These are phyloP conservation scores for Talaromyces albobiverticillius DNA, from an alignment of 2,329 filamentous ascomycete genomes.

Conservation along the genomic window DNA sequence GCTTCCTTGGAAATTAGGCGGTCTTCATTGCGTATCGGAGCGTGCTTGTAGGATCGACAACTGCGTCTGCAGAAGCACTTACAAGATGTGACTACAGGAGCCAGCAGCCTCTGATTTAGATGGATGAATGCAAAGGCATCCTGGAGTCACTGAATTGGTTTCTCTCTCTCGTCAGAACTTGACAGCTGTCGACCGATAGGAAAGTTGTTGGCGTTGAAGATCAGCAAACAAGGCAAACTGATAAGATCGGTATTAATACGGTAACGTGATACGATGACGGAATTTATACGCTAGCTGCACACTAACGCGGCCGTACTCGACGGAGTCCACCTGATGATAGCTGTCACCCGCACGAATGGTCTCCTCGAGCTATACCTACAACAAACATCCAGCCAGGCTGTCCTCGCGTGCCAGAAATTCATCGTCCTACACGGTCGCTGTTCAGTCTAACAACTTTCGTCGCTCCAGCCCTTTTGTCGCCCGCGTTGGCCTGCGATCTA, in stretches of 20 bases:
- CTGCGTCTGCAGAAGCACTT: not conserved
- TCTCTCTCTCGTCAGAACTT: not conserved
- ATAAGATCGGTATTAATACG: not conserved
- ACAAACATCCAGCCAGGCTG: too few species aligned
- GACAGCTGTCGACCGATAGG: not conserved
- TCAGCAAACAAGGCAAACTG: conserved; percentile 8
- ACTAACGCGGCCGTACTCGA: too few species aligned
- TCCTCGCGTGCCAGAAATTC: too few species aligned
- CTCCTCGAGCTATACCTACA: too few species aligned
- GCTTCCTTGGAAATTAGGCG: not conserved
- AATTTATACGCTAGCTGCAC: not conserved
- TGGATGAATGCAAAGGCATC: not conserved
- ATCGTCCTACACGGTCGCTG: too few species aligned
- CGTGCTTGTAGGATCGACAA: not conserved
- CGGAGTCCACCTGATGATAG: too few species aligned
- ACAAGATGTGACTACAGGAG: not conserved
- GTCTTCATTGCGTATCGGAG: conserved; percentile 2
- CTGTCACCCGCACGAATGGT: too few species aligned
- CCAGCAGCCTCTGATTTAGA: not conserved
- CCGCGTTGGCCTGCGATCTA: not conserved
- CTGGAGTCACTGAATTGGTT: not conserved
- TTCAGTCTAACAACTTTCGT: too few species aligned
- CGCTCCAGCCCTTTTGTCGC: not conserved
- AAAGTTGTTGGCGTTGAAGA: too few species aligned
- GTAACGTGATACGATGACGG: not conserved